phyloP scores from a whole-genome alignment of 1,284 basidiomycete species.

The Trametes pubescens region DNA sequence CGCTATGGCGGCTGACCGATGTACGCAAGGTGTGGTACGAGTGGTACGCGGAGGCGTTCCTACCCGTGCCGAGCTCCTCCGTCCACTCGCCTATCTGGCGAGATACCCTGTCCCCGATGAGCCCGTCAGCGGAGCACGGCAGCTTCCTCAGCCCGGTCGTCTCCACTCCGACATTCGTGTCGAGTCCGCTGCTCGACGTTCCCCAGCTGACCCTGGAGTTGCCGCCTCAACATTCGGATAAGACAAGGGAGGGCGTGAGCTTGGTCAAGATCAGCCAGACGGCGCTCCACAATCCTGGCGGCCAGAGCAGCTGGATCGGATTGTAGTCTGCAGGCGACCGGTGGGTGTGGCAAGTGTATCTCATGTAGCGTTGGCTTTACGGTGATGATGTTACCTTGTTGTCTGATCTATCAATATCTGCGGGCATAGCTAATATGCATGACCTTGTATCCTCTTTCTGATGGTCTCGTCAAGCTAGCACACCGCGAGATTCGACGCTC shows the following conservation, averaged over 20 bases:
- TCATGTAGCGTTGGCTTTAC: background rate
- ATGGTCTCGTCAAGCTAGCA: no score
- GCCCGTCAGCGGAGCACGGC: conserved; percentile 27
- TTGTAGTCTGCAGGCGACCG: conserved; percentile 45
- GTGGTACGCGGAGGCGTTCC: conserved; percentile 94
- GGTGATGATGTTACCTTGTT: background rate
- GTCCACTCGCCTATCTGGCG: conserved; percentile 34
- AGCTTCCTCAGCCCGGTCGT: conserved; percentile 41
- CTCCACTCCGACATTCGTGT: conserved; percentile 56
- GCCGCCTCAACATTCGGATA: conserved; percentile 32
- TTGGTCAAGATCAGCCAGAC: conserved; percentile 93
- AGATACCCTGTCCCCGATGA: conserved; percentile 31
- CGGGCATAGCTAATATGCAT: no score
- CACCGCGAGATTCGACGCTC: no score
- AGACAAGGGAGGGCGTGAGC: conserved; percentile 41
- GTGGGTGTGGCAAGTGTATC: background rate
- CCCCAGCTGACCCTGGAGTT: conserved; percentile 31
- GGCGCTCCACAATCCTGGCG: conserved; percentile 88
- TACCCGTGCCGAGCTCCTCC: conserved; percentile 59
- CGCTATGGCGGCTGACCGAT: conserved; percentile 94
- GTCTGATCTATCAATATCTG: background rate
- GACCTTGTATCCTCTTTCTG: no score
- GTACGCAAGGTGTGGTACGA: conserved; percentile 97
- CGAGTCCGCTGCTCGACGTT: conserved; percentile 63
- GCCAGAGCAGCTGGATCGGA: conserved; percentile 93